Percentiles rank a stretch among this genome's conserved stretches.
These are phyloP conservation scores for Sambucus nigra DNA, from an alignment of 129 eudicot genomes.

Conservation along the genomic window DNA sequence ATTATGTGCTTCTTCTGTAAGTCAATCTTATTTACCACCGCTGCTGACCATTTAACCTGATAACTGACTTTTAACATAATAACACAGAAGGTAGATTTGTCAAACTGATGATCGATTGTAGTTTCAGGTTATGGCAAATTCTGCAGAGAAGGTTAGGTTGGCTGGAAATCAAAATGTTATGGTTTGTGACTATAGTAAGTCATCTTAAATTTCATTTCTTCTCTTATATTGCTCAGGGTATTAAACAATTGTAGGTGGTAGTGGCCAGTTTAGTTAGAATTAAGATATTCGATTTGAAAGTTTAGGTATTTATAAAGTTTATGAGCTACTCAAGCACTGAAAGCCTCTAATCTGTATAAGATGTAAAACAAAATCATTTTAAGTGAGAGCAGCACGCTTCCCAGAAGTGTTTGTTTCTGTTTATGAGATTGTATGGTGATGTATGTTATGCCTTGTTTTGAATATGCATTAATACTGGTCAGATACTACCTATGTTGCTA, in stretches of 20 bases:
- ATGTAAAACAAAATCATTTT: not conserved
- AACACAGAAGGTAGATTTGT: slow-evolving; percentile 1
- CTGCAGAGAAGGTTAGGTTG: slow-evolving; percentile 86
- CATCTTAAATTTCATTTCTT: not conserved
- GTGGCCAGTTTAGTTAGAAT: too few species aligned
- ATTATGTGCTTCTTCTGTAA: slow-evolving; percentile 87
- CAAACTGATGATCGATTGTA: slow-evolving; percentile 11
- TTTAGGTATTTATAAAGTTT: not conserved
- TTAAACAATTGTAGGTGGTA: not conserved
- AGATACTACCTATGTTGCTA: not conserved
- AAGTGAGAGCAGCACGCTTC: not conserved
- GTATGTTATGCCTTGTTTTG: not conserved
- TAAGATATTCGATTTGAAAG: not conserved
- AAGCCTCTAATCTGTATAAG: not conserved
- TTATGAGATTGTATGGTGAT: not conserved
- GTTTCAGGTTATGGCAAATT: slow-evolving; percentile 79
- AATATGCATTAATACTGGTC: not conserved
- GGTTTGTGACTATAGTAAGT: slow-evolving; percentile 98
- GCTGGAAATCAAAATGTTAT: slow-evolving; percentile 95
- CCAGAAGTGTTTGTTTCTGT: too few species aligned
- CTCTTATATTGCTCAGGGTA: slow-evolving; percentile 3
- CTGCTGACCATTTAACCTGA: not conserved
- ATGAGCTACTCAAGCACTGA: not conserved
- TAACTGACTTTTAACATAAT: not conserved
- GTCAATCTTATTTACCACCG: slow-evolving; percentile 14